Evolutionary conservation across 1,139 yeast species (phyloP).

Genomic region (Williopsis jadinii): DNA sequence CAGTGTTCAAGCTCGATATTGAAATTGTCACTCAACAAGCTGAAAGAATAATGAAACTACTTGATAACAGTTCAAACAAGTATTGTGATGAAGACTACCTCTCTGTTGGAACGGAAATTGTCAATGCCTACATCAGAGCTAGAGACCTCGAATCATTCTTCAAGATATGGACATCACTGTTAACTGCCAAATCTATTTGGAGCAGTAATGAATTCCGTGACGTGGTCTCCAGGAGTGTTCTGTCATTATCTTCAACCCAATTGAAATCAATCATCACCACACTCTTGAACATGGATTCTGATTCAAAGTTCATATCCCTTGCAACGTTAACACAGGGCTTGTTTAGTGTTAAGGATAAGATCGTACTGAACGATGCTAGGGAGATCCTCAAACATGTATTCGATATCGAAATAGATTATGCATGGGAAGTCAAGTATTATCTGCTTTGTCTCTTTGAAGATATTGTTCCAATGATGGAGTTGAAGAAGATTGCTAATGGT

Average conservation of each 20-base stretch:
- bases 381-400: slow-evolving; percentile 14
- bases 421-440: slow-evolving; percentile 43
- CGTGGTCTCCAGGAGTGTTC: slow-evolving; percentile 34
- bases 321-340: slow-evolving; percentile 37
- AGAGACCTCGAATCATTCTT: slow-evolving; percentile 53
- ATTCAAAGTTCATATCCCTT: slow-evolving; percentile 24
- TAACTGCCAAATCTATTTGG: slow-evolving; percentile 23
- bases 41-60: slow-evolving; percentile 28
- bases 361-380: slow-evolving; percentile 4
- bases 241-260: slow-evolving; percentile 42
- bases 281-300: slow-evolving; percentile 14
- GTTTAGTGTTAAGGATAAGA: slow-evolving; percentile 13
- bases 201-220: slow-evolving; percentile 25
- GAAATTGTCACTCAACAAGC: slow-evolving; percentile 38
- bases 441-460: slow-evolving; percentile 44
- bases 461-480: slow-evolving; percentile 22
- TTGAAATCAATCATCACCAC: slow-evolving; percentile 24
- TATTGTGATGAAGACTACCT: slow-evolving; percentile 3
- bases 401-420: slow-evolving; percentile 14
- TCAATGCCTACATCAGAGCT: slow-evolving; percentile 45
- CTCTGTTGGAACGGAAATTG: slow-evolving; percentile 33
- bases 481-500: slow-evolving; percentile 8
- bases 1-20: slow-evolving; percentile 42
- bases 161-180: slow-evolving; percentile 37
- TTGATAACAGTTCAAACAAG: slow-evolving; percentile 10